Evolutionary conservation across 2,329 filamentous ascomycete genomes (phyloP).

Genomic region (Phaeosphaeriaceae sp.): DNA sequence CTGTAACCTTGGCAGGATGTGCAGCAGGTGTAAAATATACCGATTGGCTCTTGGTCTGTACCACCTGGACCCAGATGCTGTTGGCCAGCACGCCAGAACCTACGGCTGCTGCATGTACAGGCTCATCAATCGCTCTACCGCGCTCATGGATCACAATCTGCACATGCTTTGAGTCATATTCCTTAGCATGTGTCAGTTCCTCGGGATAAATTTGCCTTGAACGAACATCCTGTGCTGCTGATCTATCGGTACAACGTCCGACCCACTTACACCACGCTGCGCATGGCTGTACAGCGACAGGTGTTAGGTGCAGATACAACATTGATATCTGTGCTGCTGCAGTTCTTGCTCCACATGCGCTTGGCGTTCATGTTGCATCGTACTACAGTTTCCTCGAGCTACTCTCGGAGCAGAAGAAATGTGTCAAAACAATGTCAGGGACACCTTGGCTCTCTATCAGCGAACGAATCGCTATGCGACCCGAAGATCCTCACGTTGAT

Average conservation of each 20-base stretch:
- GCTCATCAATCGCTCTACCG: neutral
- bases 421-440: slow-evolving; percentile 23
- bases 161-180: neutral
- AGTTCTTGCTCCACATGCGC: slow-evolving; percentile 38
- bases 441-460: slow-evolving; percentile 4
- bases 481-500: slow-evolving; percentile 8
- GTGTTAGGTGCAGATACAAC: slow-evolving; percentile 23
- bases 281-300: slow-evolving; percentile 30
- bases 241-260: slow-evolving; percentile 19
- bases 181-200: neutral
- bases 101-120: neutral
- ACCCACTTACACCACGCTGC: slow-evolving; percentile 16
- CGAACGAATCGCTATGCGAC: slow-evolving; percentile 18
- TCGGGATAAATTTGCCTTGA: neutral
- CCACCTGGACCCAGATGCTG: neutral
- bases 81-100: neutral
- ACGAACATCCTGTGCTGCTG: slow-evolving; percentile 9
- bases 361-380: slow-evolving; percentile 31
- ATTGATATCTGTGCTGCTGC: slow-evolving; percentile 19
- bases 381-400: slow-evolving; percentile 3
- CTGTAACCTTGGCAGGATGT: neutral
- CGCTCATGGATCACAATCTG: neutral
- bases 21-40: neutral
- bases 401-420: slow-evolving; percentile 2
- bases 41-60: neutral